These are phyloP conservation scores for Caloboletus inedulis DNA, from an alignment of 1,284 basidiomycete species.

Conservation along the genomic window DNA sequence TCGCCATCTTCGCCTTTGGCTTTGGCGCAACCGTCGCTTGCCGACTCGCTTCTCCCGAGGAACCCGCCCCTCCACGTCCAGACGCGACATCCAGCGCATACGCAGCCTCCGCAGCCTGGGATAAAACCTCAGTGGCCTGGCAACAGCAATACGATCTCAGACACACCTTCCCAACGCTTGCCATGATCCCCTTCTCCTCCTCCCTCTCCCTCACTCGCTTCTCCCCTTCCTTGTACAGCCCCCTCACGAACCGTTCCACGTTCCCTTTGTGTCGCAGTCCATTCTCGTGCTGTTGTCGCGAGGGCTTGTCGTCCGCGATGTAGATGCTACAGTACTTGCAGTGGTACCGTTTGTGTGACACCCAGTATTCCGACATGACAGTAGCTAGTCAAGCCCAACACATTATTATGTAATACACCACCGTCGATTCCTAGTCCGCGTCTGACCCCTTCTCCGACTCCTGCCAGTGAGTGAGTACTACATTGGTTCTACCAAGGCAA, in stretches of 20 bases:
- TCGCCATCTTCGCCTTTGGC: constrained; percentile 41
- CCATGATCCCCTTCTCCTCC: constrained; percentile 86
- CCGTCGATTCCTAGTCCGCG: background rate
- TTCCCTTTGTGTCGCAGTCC: constrained; percentile 94
- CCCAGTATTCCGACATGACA: constrained; percentile 81
- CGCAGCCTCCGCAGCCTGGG: constrained; percentile 69
- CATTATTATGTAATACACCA: constrained; percentile 22
- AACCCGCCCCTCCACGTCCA: constrained; percentile 51
- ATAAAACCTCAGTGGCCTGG: background rate
- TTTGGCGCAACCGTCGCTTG: constrained; percentile 32
- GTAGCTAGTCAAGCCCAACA: constrained; percentile 6
- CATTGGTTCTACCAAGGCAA: background rate
- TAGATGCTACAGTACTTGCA: constrained; percentile 90
- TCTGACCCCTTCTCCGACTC: background rate
- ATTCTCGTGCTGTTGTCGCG: constrained; percentile 88
- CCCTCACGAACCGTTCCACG: constrained; percentile 86
- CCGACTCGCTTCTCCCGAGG: background rate
- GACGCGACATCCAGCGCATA: constrained; percentile 70
- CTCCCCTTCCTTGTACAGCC: constrained; percentile 92
- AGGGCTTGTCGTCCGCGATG: constrained; percentile 92
- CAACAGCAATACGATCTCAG: background rate
- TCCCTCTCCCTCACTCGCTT: constrained; percentile 83
- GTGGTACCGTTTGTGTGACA: constrained; percentile 79
- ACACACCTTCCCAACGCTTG: constrained; percentile 73
- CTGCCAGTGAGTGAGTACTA: constrained; percentile 3